Conservation (phyloP, 805 yeast genomes). For the Hanseniaspora guilliermondii region DNA sequence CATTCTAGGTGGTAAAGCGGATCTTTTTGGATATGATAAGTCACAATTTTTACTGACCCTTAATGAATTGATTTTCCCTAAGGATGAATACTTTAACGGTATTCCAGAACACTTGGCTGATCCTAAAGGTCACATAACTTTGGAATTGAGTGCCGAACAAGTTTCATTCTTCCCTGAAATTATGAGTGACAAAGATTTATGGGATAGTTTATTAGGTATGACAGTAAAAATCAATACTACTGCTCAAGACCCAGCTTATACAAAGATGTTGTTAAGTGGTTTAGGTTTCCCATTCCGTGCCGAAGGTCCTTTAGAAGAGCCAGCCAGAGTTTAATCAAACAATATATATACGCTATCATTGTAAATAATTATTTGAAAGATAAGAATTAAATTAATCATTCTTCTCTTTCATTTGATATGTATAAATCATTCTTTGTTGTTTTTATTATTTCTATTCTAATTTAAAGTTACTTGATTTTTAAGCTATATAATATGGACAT, state of each 20-base stretch:
- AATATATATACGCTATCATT: slow-evolving; percentile 13
- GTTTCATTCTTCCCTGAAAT: slow-evolving; percentile 83
- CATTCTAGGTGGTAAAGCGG: slow-evolving; percentile 82
- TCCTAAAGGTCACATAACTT: slow-evolving; percentile 67
- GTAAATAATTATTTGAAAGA: not conserved
- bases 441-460: too few relatives aligned
- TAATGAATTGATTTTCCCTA: slow-evolving; percentile 84
- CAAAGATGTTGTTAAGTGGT: slow-evolving; percentile 71
- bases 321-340: slow-evolving; percentile 9
- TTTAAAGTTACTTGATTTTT: too few relatives aligned
- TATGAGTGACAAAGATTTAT: slow-evolving; percentile 76
- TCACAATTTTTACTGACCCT: slow-evolving; percentile 74
- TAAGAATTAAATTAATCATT: not conserved
- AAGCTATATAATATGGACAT: not conserved
- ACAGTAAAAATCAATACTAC: slow-evolving; percentile 74
- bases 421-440: not conserved
- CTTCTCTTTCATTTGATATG: not conserved
- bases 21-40: slow-evolving; percentile 67
- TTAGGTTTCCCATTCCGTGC: slow-evolving; percentile 70
- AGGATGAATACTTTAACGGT: slow-evolving; percentile 79
- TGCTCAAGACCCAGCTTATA: slow-evolving; percentile 83
- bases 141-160: slow-evolving; percentile 70
- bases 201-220: slow-evolving; percentile 79
- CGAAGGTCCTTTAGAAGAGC: slow-evolving; percentile 30
- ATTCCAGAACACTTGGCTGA: slow-evolving; percentile 70